Conservation (phyloP, 164 flowering plant genomes). For the Echeveria elegans region DNA sequence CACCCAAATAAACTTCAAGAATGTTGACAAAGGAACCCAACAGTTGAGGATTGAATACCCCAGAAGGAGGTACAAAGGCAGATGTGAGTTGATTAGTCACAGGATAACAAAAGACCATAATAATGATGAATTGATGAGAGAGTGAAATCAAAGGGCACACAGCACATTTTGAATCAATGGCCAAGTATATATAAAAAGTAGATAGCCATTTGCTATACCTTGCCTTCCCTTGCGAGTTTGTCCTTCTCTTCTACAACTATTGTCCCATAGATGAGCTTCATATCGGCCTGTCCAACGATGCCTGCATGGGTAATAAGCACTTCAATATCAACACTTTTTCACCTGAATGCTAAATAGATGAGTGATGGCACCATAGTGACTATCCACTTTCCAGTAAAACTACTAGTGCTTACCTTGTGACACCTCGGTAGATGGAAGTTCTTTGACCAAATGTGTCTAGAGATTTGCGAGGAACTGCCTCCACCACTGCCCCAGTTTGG, state of each 20-base stretch:
- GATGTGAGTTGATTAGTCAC: neutral
- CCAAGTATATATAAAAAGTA: too few species aligned
- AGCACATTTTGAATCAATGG: too few species aligned
- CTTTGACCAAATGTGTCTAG: constrained; percentile 90
- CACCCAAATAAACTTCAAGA: constrained; percentile 79
- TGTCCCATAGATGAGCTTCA: constrained; percentile 1
- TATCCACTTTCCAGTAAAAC: neutral
- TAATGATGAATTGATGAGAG: neutral
- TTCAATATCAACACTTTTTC: neutral
- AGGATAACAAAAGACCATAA: neutral
- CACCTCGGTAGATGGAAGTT: constrained; percentile 95
- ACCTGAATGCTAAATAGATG: neutral
- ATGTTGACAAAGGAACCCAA: constrained; percentile 16
- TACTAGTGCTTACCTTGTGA: constrained; percentile 60
- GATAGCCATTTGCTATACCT: neutral
- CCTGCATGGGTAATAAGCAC: neutral
- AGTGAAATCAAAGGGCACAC: neutral
- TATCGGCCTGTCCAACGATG: neutral
- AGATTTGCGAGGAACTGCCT: constrained; percentile 62
- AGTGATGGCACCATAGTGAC: constrained; percentile 51
- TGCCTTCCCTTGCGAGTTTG: neutral
- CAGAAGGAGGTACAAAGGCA: constrained; percentile 9
- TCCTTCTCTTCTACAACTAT: neutral
- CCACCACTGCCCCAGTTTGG: constrained; percentile 33
- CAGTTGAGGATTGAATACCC: constrained; percentile 16